phyloP scores from a whole-genome alignment of 768 basidiomycete genomes.

The Lentinus brumalis region DNA sequence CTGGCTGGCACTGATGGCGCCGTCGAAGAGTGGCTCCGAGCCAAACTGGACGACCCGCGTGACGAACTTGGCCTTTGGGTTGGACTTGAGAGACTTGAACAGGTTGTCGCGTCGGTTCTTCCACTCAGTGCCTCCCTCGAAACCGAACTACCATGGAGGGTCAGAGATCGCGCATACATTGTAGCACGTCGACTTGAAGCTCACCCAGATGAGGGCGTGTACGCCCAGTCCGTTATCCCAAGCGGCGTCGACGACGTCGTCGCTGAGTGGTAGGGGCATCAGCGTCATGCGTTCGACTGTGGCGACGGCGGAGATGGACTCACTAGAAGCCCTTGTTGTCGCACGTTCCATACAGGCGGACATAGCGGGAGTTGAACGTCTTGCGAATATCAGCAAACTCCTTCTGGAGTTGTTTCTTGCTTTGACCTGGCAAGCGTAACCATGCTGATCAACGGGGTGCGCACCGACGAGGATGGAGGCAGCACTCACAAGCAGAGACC shows the following conservation, averaged over 20 bases:
- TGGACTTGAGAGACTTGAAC: conserved; percentile 28
- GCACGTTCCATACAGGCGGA: conserved; percentile 50
- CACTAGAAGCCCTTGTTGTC: conserved; percentile 44
- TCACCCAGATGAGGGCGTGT: conserved; percentile 74
- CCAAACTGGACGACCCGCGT: conserved; percentile 31
- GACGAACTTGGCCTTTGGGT: conserved; percentile 28
- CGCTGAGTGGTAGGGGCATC: conserved; percentile 30
- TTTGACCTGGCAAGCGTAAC: conserved; percentile 52
- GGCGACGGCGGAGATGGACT: background rate
- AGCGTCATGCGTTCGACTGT: background rate
- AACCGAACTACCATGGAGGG: conserved; percentile 29
- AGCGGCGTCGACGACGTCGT: conserved; percentile 67
- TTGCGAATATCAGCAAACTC: conserved; percentile 65
- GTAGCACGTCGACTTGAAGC: conserved; percentile 12
- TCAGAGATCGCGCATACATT: background rate
- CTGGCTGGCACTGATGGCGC: conserved; percentile 20
- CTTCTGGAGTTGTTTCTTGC: conserved; percentile 43
- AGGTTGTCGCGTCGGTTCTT: conserved; percentile 27
- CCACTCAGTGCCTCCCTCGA: conserved; percentile 27
- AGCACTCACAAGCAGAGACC: conserved; percentile 57
- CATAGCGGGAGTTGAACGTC: conserved; percentile 64
- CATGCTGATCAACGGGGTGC: background rate
- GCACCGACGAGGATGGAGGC: background rate
- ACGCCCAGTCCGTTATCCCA: conserved; percentile 64
- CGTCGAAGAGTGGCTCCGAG: conserved; percentile 28